Base-by-base conservation (phyloP, 1,284 basidiomycete species). In the Caloboletus firmus region DNA sequence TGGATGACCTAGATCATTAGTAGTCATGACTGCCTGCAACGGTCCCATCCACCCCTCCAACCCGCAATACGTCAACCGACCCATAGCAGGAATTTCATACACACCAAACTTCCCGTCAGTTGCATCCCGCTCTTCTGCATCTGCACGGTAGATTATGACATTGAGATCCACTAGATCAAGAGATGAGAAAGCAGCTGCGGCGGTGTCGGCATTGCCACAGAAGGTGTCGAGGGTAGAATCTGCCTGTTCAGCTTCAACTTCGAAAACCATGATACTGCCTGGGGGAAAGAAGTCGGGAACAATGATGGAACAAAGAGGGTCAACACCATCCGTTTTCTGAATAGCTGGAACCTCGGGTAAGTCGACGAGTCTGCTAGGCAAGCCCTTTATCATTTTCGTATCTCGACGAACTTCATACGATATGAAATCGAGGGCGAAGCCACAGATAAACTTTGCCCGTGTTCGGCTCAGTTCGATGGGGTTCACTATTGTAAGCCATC, bases 11-110 rank as follows among this genome's bases (percentile, higher is more conserved):
- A 98, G 80, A 67, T 98, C 94, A 69, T 97, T 98, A 65, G 84
- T 82, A 57, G 79, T 77, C 82, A 95, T 94, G 66, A 97, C 84
- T 56, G 85, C 82, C 39, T 83, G 79, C 49, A 98, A 75, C 0
- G 87, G 86, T 59, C 89, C 84, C 93, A 98, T 97, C 93, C 94
- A 98, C 1, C 95, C 95, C 69, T 98, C 93, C 47, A 98, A 72
- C 28, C 95, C 95, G 65, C 93, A 97, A 72, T 96, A 98, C 12
- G 83, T 84, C 65, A 94, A 74, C 52, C 80, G 79, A 0, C 89
- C 91, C 34, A 85, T 69, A 28, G 80, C 82, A 11, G 93, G 90
- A 31, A 98, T 74, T 49, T 85, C 79, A 71, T 97, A 98, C 1
- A 78, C 81, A 5, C 95, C 94, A 66, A 84, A 83, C 57, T 79